Evolutionary conservation across 495 filamentous ascomycete genomes (phyloP), one percentile per base, ranked within the genome.

Genomic region (Diplogelasinospora grovesii): DNA sequence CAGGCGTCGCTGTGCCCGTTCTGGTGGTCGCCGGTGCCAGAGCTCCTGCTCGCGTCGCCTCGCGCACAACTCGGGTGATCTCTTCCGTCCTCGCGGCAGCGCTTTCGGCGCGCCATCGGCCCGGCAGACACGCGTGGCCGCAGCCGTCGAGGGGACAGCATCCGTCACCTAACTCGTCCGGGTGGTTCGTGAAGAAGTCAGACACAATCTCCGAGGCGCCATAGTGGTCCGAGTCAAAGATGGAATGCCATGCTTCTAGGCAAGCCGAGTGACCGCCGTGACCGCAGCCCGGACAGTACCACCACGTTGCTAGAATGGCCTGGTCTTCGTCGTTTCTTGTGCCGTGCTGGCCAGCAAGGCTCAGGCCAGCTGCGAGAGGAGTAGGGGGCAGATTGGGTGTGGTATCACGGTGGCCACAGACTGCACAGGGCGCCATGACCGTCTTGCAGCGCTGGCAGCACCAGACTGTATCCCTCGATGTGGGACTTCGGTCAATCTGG

Each of bases 231-330:
- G 46, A 19, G 22, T 49, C 37, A 9, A 64, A 36, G n/a, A 59
- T 43, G 19, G 48, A 29, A 20, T 83, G 78, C 84, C 84, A 89
- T 3, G 67, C 73, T 32, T 69, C 67, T 33, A 88, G 69, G 48
- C 85, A 89, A 16, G 71, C 72, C 1, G 75, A 58, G 57, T 89
- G 85, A 5, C 83, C 84, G 31, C 83, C 83, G 46, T 89, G 85
- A 14, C 78, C 79, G 43, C 85, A 89, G 27, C 78, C 74, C 40
- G 82, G 77, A 46, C 85, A 89, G 67, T 76, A 82, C 52, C 71
- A 77, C 83, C 82, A 88, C 8, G 65, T 66, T 2, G 54, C 54
- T 5, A 63, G 48, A 5, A 60, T 58, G 11, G 54, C 48, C 7
- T 58, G 52, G 4, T 53, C 33, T 1, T 37, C 39, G 8, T 33